phyloP scores from a whole-genome alignment of 305 asterid species.

The Nicotiana rustica region DNA sequence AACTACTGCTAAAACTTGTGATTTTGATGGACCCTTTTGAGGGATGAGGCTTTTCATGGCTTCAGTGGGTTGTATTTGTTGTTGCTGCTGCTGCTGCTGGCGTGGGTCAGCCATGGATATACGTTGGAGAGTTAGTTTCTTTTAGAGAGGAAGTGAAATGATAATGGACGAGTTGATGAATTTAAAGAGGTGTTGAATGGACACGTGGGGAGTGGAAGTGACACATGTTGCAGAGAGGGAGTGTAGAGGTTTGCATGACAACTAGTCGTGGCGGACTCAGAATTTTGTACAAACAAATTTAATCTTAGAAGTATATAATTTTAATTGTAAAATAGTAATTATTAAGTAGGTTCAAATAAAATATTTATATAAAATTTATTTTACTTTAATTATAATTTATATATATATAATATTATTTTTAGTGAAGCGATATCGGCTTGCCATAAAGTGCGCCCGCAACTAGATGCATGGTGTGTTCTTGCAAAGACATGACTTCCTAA shows the following conservation, averaged over 20 bases:
- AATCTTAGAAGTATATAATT: too few relatives aligned
- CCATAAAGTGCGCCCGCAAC: too few relatives aligned
- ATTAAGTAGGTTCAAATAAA: too few relatives aligned
- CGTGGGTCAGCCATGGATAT: conserved; percentile 42
- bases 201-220: conserved; percentile 50
- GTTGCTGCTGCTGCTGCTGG: conserved; percentile 23
- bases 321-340: too few relatives aligned
- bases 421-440: too few relatives aligned
- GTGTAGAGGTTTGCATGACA: conserved; percentile 42
- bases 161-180: neutral
- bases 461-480: neutral
- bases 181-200: conserved; percentile 38
- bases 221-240: conserved; percentile 40
- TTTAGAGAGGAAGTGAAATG: neutral
- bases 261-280: neutral
- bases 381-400: too few relatives aligned
- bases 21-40: conserved; percentile 38
- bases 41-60: conserved; percentile 41
- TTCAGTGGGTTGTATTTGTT: neutral
- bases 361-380: too few relatives aligned
- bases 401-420: too few relatives aligned
- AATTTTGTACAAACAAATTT: too few relatives aligned
- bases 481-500: neutral
- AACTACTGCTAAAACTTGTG: conserved; percentile 47
- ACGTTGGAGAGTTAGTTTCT: neutral